Evolutionary conservation across 306 rosid genomes (phyloP), one percentile per base, ranked within the genome.

Genomic region (Gastrolobium bilobum): DNA sequence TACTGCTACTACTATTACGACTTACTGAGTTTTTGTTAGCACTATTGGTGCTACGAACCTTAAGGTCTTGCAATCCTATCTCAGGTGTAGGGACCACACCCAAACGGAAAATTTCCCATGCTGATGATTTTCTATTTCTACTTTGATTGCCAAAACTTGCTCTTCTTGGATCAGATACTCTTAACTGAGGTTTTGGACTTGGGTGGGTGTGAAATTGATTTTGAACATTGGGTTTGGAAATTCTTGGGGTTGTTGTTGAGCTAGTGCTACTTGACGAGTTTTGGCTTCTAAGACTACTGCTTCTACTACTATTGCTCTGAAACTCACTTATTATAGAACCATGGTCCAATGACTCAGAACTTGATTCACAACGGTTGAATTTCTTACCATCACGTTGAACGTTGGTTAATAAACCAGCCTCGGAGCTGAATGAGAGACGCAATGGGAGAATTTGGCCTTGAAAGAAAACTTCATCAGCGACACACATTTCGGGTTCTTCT

Each of bases 401-500:
- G 67, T 42, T 30, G 44, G 64, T 44, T 40, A 48, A 54, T 11
- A 71, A 67, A 31, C 87, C 81, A 15, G 68, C 51, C 1, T 86
- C 84, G 4, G 98, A 87, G 89, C 92, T 88, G 38, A 82, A 82
- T 0, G 97, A 87, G 76, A 61, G 78, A 3, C 88, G 92, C 3
- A 86, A 73, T 0, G 99, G 99, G 2, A 95, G 90, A 35, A 95
- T 84, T 77, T 89, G 91, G 7, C 99, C 99, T 63, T 79, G 78
- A 56, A 88, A 93, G 87, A 95, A 90, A 15, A 95, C 88, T 35
- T 95, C 96, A 39, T 95, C 99, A 0, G 99, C 99, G 0, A 77
- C 82, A 14, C 98, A 95, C 98, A 95, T 95, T 79, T 85, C 70
- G 0, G 87, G 69, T 6, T 73, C 86, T 6, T 73, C 86, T 6